phyloP scores from a whole-genome alignment of 108 stramenopile species.

The Discostella pseudostelligera region DNA sequence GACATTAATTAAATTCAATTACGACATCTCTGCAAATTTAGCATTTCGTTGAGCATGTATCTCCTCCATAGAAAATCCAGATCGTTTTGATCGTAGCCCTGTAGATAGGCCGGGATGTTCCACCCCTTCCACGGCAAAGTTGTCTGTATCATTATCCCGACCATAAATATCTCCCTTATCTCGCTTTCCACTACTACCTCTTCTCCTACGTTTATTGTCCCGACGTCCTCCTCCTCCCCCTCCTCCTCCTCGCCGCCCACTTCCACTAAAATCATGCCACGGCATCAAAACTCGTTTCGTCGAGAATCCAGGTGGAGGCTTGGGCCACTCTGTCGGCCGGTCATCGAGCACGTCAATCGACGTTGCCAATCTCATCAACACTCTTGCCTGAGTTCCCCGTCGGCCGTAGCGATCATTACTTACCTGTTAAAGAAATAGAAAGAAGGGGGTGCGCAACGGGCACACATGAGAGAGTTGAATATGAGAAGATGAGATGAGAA shows the following conservation, averaged over 20 bases:
- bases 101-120: slow-evolving; percentile 28
- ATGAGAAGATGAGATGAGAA: background rate
- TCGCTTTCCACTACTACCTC: background rate
- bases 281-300: slow-evolving; percentile 71
- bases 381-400: slow-evolving; percentile 62
- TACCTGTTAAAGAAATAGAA: slow-evolving; percentile 15
- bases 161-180: slow-evolving; percentile 1
- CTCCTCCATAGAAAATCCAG: slow-evolving; percentile 70
- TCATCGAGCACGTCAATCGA: slow-evolving; percentile 69
- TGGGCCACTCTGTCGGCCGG: slow-evolving; percentile 72
- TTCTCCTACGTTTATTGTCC: slow-evolving; percentile 33
- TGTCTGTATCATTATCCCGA: slow-evolving; percentile 9
- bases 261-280: slow-evolving; percentile 54
- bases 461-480: background rate
- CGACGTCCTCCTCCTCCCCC: slow-evolving; percentile 9
- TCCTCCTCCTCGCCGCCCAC: slow-evolving; percentile 13
- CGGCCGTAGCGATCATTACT: slow-evolving; percentile 73
- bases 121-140: slow-evolving; percentile 14
- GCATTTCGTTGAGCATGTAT: slow-evolving; percentile 60
- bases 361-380: slow-evolving; percentile 69
- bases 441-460: background rate
- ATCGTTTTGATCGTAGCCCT: slow-evolving; percentile 44
- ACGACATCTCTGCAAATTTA: slow-evolving; percentile 35
- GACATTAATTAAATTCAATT: background rate
- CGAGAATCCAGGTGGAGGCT: slow-evolving; percentile 73